Percentiles rank a stretch among this genome's conserved stretches.
Evolutionary conservation across 495 filamentous ascomycete species (phyloP).

Genomic region (Penicillium pulvis): DNA sequence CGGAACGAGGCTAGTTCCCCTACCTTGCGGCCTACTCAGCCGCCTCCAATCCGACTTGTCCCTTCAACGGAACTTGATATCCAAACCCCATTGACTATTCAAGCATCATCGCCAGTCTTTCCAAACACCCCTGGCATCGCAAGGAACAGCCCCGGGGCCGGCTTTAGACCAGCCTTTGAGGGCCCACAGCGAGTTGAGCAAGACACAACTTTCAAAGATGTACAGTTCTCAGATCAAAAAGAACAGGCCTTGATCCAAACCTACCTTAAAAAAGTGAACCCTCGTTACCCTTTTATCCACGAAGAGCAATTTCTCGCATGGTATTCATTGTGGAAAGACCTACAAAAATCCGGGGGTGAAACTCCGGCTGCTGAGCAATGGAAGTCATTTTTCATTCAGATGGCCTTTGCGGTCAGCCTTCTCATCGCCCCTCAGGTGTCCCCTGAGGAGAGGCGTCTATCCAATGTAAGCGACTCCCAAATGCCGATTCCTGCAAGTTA

Average conservation of each 20-base stretch:
- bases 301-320: slow-evolving; percentile 19
- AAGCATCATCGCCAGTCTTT: neutral
- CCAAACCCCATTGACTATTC: neutral
- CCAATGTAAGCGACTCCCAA: neutral
- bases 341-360: neutral
- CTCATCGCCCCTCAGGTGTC: slow-evolving; percentile 6
- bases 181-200: neutral
- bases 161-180: neutral
- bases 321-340: slow-evolving; percentile 23
- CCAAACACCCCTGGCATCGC: neutral
- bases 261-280: slow-evolving; percentile 26
- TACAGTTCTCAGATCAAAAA: neutral
- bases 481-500: neutral
- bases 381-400: slow-evolving; percentile 24
- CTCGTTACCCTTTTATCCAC: slow-evolving; percentile 28
- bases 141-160: neutral
- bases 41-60: neutral
- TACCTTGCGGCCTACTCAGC: neutral
- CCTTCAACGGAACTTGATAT: neutral
- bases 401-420: slow-evolving; percentile 15
- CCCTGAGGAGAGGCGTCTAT: slow-evolving; percentile 2
- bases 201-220: neutral
- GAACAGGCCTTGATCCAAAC: slow-evolving; percentile 8
- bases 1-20: neutral
- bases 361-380: slow-evolving; percentile 11